Base-by-base conservation (phyloP, 352 stramenopile species). In the Lagenidium sp. region DNA sequence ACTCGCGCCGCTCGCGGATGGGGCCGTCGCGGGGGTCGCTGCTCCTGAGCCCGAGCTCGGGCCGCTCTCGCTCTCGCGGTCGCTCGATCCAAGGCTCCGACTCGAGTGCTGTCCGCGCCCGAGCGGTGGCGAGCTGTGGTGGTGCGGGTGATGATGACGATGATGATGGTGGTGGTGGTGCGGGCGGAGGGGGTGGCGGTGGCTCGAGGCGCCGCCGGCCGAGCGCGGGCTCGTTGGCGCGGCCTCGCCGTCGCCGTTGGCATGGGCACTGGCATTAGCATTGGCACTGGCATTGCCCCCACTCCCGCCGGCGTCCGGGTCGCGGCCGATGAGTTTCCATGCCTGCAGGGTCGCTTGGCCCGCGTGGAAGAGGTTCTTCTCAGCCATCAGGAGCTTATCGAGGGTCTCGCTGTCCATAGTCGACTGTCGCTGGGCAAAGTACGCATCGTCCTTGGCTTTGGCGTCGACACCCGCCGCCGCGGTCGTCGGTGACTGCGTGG, bases 381-480 rank as follows among this genome's bases (percentile, higher is more conserved):
- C 75, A 41, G 78, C 75, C 61, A 69, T 80, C 6, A 90, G 46
- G 25, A 93, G 63, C 58, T 87, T 87, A 51, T 86, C 77, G 34
- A 88, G 64, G 43, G 80, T 93, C 25, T 62, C 68, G 29, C 68
- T 85, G 65, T 93, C 77, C 73, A 90, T 90, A 11, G 70, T 81
- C 26, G 71, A 79, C 55, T 87, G 71, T 0, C 70, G 75, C 54
- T 83, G 68, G 15, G 67, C 55, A 36, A 80, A 50, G 41, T 84
- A 84, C 19, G 61, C 63, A 12, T 83, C 63, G 10, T 86, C 68
- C 21, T 8, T 8, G 7, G 34, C 34, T 11, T 39, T n/a, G 11
- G 34, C 20, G 6, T 12, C n/a, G 11, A 7, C 11, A 20, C 20
- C n/a, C 34, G 34, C 18, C 13, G 34, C 13, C 18, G 13, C 18